Evolutionary conservation across 257 asterid genomes (phyloP), one percentile per base, ranked within the genome.

Genomic region (Fraxinus excelsior): DNA sequence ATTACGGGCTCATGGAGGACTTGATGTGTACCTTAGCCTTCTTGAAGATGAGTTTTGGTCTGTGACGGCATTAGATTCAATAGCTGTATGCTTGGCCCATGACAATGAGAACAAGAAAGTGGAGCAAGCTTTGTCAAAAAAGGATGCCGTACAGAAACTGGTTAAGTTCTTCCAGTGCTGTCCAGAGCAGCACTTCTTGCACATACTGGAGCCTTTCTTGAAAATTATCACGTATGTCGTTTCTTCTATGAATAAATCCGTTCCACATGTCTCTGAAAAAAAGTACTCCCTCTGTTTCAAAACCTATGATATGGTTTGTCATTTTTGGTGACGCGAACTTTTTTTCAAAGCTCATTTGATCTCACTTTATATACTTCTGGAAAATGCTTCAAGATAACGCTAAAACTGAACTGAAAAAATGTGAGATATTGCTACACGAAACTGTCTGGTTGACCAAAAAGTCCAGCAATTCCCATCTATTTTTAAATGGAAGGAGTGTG

Each of bases 51-150:
- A 93, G 72, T 73, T 86, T 62, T 96, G 99, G 99, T 93, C 97
- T 79, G 98, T 93, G 81, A 96, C 97, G 67, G 97, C 98, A 83
- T 88, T 96, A 84, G 99, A 96, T 84, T 96, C 99, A 44, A 90
- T 96, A 84, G 99, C 98, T 71, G 90, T 93, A 78, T 96, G 98
- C 88, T 90, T 96, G 92, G 98, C 98, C 71, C 97, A 91, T 72
- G 99, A 96, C 86, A 93, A 90, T 38, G 99, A 96, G 75, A 90
- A 84, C 86, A 89, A 77, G 86, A 96, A 93, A 87, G 98, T 96
- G 40, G 99, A 96, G 85, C 97, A 91, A 83, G 97, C 97, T 76
- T 86, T 96, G 86, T 87, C 94, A 0, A 93, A 72, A 83, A 96
- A 93, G 89, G 99, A 91, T 37, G 97, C 99, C 58, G 86, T 96